Evolutionary conservation across 2,329 filamentous ascomycete species (phyloP).

Genomic region (Cladophialophora yegresii): DNA sequence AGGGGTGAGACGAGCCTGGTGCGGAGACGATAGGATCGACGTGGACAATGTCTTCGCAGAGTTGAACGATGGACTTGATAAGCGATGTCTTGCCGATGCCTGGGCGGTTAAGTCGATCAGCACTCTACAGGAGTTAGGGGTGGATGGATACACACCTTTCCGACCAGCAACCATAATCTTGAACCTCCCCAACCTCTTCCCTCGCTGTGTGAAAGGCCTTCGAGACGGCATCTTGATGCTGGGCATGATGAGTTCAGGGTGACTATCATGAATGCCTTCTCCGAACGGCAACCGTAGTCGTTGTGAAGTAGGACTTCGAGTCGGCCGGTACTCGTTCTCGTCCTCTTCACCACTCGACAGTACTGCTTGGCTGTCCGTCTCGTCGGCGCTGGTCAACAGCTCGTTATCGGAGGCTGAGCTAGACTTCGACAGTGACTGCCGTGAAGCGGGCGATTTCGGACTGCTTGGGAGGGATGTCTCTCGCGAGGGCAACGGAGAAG

Average conservation of each 20-base stretch:
- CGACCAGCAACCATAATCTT: constrained; percentile 86
- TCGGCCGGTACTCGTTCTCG: constrained; percentile 38
- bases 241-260: constrained; percentile 92
- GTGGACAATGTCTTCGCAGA: constrained; percentile 89
- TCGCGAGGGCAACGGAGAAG: constrained; percentile 42
- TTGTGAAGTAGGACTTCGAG: neutral
- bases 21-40: constrained; percentile 63
- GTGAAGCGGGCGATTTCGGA: constrained; percentile 46
- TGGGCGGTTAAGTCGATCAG: constrained; percentile 42
- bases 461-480: constrained; percentile 55
- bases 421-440: constrained; percentile 58
- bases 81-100: constrained; percentile 87
- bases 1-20: constrained; percentile 10
- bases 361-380: constrained; percentile 58
- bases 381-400: constrained; percentile 53
- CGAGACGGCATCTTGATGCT: constrained; percentile 88
- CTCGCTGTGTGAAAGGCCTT: constrained; percentile 83
- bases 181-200: constrained; percentile 78
- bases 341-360: constrained; percentile 60
- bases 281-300: constrained; percentile 29
- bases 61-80: constrained; percentile 82
- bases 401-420: constrained; percentile 61
- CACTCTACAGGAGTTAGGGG: neutral
- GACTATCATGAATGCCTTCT: constrained; percentile 42
- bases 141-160: constrained; percentile 58